These are phyloP conservation scores for Aspergillus homomorphus DNA, from an alignment of 495 filamentous ascomycete species.

Conservation along the genomic window DNA sequence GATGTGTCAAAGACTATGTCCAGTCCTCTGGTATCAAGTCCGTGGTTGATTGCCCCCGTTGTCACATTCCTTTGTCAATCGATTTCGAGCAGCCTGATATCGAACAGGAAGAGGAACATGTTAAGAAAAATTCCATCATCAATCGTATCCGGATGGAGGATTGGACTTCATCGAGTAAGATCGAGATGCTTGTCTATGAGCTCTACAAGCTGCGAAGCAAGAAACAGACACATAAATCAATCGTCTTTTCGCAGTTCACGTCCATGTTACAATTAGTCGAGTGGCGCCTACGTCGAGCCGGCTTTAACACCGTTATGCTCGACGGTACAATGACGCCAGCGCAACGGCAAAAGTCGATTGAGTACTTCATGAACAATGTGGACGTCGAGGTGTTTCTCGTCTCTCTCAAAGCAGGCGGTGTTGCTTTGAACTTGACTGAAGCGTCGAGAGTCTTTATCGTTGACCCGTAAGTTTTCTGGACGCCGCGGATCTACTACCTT, in stretches of 20 bases:
- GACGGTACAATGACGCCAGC: slow-evolving; percentile 93
- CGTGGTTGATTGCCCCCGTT: slow-evolving; percentile 80
- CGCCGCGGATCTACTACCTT: not conserved
- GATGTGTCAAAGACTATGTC: slow-evolving; percentile 82
- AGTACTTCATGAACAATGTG: slow-evolving; percentile 90
- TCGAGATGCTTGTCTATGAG: slow-evolving; percentile 91
- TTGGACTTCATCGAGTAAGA: slow-evolving; percentile 97
- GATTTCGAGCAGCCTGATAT: slow-evolving; percentile 93
- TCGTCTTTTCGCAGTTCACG: slow-evolving; percentile 71
- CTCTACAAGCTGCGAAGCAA: slow-evolving; percentile 83
- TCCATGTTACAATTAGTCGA: slow-evolving; percentile 78
- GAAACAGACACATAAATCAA: slow-evolving; percentile 88
- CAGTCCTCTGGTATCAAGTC: slow-evolving; percentile 60
- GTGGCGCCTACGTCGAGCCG: slow-evolving; percentile 90
- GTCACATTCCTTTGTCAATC: slow-evolving; percentile 84
- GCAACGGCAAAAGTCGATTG: slow-evolving; percentile 86
- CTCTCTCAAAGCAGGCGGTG: slow-evolving; percentile 91
- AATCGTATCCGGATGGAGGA: slow-evolving; percentile 96
- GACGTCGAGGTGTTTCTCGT: slow-evolving; percentile 94
- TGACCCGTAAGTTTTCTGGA: slow-evolving; percentile 66
- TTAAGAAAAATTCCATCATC: slow-evolving; percentile 95
- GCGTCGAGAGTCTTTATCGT: slow-evolving; percentile 92
- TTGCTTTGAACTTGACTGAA: slow-evolving; percentile 92
- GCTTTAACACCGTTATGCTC: slow-evolving; percentile 96
- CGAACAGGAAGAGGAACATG: slow-evolving; percentile 74